These are phyloP conservation scores for Naumovozyma castellii DNA, from an alignment of 805 yeast genomes.

Conservation along the genomic window DNA sequence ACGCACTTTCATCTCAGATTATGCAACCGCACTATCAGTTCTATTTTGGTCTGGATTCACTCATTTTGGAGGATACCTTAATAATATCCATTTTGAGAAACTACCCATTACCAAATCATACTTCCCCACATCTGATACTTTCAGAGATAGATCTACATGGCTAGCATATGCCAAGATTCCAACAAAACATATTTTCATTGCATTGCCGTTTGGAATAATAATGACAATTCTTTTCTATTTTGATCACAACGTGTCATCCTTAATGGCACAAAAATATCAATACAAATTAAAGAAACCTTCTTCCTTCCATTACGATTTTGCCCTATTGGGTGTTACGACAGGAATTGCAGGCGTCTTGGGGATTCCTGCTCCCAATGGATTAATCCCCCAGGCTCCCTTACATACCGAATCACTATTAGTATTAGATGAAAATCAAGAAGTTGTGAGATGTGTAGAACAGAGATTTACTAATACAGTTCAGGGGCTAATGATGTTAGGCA, in stretches of 20 bases:
- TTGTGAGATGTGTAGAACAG: conserved; percentile 72
- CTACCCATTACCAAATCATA: conserved; percentile 68
- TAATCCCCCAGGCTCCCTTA: conserved; percentile 94
- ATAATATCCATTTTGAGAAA: conserved; percentile 45
- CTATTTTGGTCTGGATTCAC: conserved; percentile 86
- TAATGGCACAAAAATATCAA: conserved; percentile 81
- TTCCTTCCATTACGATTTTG: conserved; percentile 87
- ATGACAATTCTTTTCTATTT: conserved; percentile 81
- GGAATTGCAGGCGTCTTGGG: conserved; percentile 83
- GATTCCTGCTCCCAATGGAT: conserved; percentile 91
- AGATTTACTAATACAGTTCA: conserved; percentile 76
- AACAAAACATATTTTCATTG: conserved; percentile 73
- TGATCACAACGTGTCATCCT: conserved; percentile 89
- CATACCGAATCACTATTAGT: conserved; percentile 75
- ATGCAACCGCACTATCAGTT: conserved; percentile 74
- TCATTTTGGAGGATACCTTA: conserved; percentile 78
- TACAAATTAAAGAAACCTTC: conserved; percentile 81
- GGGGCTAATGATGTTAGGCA: conserved; percentile 72
- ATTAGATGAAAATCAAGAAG: conserved; percentile 19
- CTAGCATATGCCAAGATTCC: conserved; percentile 34
- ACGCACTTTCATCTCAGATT: conserved; percentile 71
- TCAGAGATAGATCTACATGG: conserved; percentile 29
- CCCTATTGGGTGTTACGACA: conserved; percentile 75
- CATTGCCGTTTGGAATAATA: conserved; percentile 85
- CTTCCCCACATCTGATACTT: conserved; percentile 48